Evolutionary conservation across 1,139 yeast species (phyloP).

Genomic region (Yamadazyma buinensis): DNA sequence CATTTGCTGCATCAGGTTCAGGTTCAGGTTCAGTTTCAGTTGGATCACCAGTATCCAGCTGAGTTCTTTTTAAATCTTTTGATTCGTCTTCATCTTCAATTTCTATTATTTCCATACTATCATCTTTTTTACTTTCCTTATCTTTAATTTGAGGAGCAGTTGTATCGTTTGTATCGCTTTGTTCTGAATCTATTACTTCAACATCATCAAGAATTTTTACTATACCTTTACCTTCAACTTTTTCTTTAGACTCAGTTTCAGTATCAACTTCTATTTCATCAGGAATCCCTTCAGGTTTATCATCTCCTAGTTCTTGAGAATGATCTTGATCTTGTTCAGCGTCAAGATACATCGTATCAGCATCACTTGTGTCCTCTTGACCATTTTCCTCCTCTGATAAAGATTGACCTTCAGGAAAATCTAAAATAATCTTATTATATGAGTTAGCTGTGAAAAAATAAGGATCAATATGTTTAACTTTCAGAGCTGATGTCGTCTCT

Average conservation of each 20-base stretch:
- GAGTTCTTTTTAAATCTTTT: neutral
- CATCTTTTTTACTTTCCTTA: neutral
- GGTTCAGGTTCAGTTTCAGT: neutral
- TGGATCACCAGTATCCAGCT: neutral
- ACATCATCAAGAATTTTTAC: neutral
- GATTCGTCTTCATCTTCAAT: neutral
- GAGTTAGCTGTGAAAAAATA: slow-evolving; percentile 48
- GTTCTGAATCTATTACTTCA: neutral
- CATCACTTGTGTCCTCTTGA: neutral
- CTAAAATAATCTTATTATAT: slow-evolving; percentile 34
- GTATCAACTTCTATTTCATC: neutral
- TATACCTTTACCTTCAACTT: neutral
- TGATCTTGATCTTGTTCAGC: neutral
- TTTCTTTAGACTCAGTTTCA: neutral
- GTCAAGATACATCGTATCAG: slow-evolving; percentile 1
- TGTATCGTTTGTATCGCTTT: no score
- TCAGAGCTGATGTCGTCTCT: slow-evolving; percentile 32
- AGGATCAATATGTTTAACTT: slow-evolving; percentile 41
- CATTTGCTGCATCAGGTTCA: neutral
- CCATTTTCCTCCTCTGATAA: slow-evolving; percentile 1
- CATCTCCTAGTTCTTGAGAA: no score
- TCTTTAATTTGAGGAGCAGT: neutral
- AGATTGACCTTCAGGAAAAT: slow-evolving; percentile 1
- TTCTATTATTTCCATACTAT: slow-evolving; percentile 1
- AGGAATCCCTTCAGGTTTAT: neutral